A percentile compares a stretch with the other conserved stretches of the same genome.
Evolutionary conservation across 805 yeast species (phyloP).

Genomic region (Spathaspora girioi): DNA sequence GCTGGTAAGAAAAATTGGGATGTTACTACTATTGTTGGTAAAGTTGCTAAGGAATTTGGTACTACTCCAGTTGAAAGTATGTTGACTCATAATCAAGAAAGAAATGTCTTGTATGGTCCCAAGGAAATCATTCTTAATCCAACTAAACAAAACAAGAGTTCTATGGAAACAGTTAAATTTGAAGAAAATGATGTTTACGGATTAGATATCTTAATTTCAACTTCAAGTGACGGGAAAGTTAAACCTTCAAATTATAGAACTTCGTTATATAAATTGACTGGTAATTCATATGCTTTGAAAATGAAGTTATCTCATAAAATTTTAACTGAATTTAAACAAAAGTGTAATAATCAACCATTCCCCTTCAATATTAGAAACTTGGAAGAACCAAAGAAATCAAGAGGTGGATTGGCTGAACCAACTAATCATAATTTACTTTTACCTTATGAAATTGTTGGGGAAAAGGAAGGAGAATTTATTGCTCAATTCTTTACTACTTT

Average conservation of each 20-base stretch:
- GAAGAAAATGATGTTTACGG: constrained; percentile 79
- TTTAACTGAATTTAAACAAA: constrained; percentile 63
- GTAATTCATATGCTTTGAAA: constrained; percentile 63
- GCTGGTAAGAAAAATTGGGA: constrained; percentile 73
- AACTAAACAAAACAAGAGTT: constrained; percentile 58
- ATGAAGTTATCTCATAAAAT: constrained; percentile 67
- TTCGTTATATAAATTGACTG: constrained; percentile 69
- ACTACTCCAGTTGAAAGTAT: constrained; percentile 69
- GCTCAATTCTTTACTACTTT: constrained; percentile 75
- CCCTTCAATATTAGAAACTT: constrained; percentile 67
- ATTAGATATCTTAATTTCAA: constrained; percentile 63
- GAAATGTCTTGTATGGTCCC: constrained; percentile 67
- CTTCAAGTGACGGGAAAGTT: constrained; percentile 65
- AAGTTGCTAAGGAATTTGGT: constrained; percentile 57
- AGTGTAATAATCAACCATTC: constrained; percentile 52
- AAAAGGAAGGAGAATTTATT: constrained; percentile 61
- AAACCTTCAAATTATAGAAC: constrained; percentile 57
- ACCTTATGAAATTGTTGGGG: constrained; percentile 66
- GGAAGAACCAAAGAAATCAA: constrained; percentile 65
- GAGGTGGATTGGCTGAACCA: constrained; percentile 74
- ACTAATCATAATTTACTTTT: constrained; percentile 60
- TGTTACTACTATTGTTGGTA: constrained; percentile 62
- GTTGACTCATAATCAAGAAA: constrained; percentile 69
- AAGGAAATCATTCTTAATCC: constrained; percentile 78
- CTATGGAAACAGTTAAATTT: constrained; percentile 60